Evolutionary conservation across 768 basidiomycete genomes (phyloP).

Genomic region (Tricholoma matsutake): DNA sequence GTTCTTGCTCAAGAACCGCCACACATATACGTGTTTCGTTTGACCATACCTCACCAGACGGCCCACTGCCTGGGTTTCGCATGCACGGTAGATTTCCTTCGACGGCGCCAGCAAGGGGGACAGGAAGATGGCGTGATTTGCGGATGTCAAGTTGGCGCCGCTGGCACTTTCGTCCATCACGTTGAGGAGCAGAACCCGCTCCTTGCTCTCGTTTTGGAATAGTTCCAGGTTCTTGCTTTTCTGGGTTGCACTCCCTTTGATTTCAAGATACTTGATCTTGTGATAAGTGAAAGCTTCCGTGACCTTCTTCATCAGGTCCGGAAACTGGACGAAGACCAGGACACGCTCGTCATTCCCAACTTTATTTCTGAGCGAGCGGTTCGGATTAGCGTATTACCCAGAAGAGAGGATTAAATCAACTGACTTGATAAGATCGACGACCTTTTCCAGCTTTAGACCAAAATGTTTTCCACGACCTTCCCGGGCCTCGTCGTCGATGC

Average conservation of each 20-base stretch:
- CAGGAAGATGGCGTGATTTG: conserved; percentile 94
- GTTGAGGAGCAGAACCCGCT: conserved; percentile 81
- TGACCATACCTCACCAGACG: conserved; percentile 84
- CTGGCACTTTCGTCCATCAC: conserved; percentile 96
- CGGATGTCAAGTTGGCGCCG: conserved; percentile 87
- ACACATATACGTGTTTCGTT: conserved; percentile 73
- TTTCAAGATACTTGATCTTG: conserved; percentile 74
- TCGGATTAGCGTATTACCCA: conserved; percentile 5
- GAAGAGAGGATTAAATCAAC: conserved; percentile 15
- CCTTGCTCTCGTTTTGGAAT: conserved; percentile 79
- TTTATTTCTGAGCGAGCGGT: conserved; percentile 42
- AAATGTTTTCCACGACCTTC: conserved; percentile 75
- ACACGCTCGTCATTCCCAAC: conserved; percentile 78
- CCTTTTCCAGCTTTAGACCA: conserved; percentile 78
- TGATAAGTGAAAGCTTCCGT: conserved; percentile 74
- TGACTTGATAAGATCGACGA: conserved; percentile 74
- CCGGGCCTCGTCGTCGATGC: conserved; percentile 72
- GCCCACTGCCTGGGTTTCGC: conserved; percentile 81
- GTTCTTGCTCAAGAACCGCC: conserved; percentile 79
- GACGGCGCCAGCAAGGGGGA: conserved; percentile 83
- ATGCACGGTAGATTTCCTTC: conserved; percentile 82
- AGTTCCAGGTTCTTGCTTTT: conserved; percentile 81
- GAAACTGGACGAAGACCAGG: conserved; percentile 95
- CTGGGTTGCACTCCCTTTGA: conserved; percentile 70
- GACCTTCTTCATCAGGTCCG: conserved; percentile 89